Evolutionary conservation across 2,329 filamentous ascomycete genomes (phyloP).

Genomic region (Fusarium sp.): DNA sequence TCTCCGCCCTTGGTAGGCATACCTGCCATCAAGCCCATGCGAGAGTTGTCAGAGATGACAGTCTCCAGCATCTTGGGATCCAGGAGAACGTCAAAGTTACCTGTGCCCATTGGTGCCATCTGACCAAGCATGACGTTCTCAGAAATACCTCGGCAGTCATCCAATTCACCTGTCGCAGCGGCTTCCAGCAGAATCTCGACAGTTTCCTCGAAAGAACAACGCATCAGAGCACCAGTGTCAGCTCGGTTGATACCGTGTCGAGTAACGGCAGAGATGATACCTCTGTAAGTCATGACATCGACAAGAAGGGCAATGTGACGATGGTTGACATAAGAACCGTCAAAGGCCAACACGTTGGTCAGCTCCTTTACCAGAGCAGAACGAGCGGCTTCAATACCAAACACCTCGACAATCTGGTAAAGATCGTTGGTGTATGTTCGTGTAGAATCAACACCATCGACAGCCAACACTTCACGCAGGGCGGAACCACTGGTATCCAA

Average conservation of each 20-base stretch:
- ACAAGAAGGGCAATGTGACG: conserved; percentile 95
- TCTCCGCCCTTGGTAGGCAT: conserved; percentile 83
- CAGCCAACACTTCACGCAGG: conserved; percentile 84
- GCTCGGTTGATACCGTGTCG: conserved; percentile 98
- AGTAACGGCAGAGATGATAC: conserved; percentile 94
- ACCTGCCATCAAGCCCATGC: conserved; percentile 85
- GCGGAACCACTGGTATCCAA: conserved; percentile 94
- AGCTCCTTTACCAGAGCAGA: conserved; percentile 89
- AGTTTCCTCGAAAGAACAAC: conserved; percentile 99
- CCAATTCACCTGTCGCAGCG: conserved; percentile 92
- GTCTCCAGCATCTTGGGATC: conserved; percentile 97
- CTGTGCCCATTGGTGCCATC: conserved; percentile 96
- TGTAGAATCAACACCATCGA: conserved; percentile 88
- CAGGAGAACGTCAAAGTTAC: conserved; percentile 93
- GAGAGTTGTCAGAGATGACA: conserved; percentile 91
- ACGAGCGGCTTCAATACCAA: conserved; percentile 96
- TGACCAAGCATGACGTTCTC: conserved; percentile 99
- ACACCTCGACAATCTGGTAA: conserved; percentile 93
- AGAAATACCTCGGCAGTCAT: conserved; percentile 97
- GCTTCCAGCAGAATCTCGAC: conserved; percentile 98
- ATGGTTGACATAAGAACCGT: conserved; percentile 99
- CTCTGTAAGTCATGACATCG: conserved; percentile 97
- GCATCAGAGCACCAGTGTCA: conserved; percentile 98
- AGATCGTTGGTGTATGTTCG: conserved; percentile 96
- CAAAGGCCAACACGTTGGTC: conserved; percentile 94